phyloP scores from a whole-genome alignment of 2,329 filamentous ascomycete genomes.

The Pyrenophora tritici-repentis region DNA sequence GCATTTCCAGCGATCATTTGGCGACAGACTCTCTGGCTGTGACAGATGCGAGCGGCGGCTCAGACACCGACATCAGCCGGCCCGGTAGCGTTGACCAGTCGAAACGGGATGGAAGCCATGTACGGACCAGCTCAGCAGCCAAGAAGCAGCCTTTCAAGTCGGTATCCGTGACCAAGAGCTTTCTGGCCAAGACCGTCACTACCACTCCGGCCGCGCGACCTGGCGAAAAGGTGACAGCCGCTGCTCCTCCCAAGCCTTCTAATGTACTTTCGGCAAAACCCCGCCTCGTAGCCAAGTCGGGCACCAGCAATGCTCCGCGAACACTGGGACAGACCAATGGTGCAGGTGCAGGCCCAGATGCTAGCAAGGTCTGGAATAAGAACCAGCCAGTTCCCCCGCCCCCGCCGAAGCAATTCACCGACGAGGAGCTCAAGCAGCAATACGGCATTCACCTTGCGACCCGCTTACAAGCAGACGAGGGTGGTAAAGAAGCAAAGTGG shows the following conservation, averaged over 20 bases:
- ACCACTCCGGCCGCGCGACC: constrained; percentile 57
- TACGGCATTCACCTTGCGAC: constrained; percentile 85
- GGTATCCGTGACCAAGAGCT: constrained; percentile 83
- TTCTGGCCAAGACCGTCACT: constrained; percentile 73
- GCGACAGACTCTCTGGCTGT: constrained; percentile 51
- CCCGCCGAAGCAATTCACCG: constrained; percentile 80
- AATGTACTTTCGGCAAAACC: constrained; percentile 64
- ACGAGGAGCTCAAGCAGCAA: constrained; percentile 82
- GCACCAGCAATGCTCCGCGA: constrained; percentile 60
- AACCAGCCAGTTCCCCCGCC: constrained; percentile 75
- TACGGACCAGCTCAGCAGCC: constrained; percentile 59
- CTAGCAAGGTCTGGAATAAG: constrained; percentile 84
- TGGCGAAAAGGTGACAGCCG: constrained; percentile 59
- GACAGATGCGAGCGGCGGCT: constrained; percentile 73
- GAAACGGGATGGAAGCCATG: constrained; percentile 64
- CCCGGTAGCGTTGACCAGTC: constrained; percentile 57
- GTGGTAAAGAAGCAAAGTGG: constrained; percentile 78
- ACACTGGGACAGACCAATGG: constrained; percentile 63
- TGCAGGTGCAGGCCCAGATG: constrained; percentile 67
- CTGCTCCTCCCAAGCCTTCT: constrained; percentile 51
- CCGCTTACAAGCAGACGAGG: constrained; percentile 75
- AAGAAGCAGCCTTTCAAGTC: constrained; percentile 85
- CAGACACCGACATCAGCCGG: constrained; percentile 75
- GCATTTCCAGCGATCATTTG: constrained; percentile 42
- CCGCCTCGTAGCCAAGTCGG: constrained; percentile 76